Evolutionary conservation across 345 rosid species (phyloP).

Genomic region (Camelina neglecta): DNA sequence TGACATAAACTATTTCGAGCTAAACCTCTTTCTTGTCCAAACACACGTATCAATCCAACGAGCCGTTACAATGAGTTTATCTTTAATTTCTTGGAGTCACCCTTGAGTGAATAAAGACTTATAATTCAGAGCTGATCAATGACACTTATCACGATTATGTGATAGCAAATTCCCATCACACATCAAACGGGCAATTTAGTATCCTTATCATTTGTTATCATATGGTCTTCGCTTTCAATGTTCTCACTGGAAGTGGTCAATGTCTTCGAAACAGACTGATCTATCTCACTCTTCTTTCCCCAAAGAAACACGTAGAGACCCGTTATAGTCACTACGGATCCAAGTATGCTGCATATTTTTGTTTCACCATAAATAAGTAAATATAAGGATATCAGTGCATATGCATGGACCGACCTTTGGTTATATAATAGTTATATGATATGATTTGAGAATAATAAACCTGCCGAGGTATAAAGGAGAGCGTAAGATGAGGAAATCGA

Average conservation of each 20-base stretch:
- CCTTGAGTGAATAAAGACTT: constrained; percentile 2
- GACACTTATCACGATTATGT: constrained; percentile 12
- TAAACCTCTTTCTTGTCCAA: neutral
- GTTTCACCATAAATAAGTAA: neutral
- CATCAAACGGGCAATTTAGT: constrained; percentile 31
- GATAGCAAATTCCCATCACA: neutral
- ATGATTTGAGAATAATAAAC: constrained; percentile 32
- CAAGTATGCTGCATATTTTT: constrained; percentile 36
- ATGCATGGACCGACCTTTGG: neutral
- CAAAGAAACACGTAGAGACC: constrained; percentile 48
- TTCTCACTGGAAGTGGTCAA: constrained; percentile 21
- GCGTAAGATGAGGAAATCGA: constrained; percentile 42
- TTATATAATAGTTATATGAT: neutral
- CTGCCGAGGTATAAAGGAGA: constrained; percentile 44
- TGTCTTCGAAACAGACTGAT: constrained; percentile 21
- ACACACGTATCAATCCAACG: neutral
- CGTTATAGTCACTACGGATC: constrained; percentile 38
- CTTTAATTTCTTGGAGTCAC: neutral
- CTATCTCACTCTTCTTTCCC: constrained; percentile 42
- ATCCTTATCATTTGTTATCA: neutral
- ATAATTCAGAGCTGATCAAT: constrained; percentile 3
- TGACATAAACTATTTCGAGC: neutral
- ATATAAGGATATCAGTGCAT: neutral
- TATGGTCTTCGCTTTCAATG: constrained; percentile 23
- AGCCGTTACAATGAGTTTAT: constrained; percentile 2